These are phyloP conservation scores for Eucalyptus pauciflora DNA, from an alignment of 345 rosid species.

Conservation along the genomic window DNA sequence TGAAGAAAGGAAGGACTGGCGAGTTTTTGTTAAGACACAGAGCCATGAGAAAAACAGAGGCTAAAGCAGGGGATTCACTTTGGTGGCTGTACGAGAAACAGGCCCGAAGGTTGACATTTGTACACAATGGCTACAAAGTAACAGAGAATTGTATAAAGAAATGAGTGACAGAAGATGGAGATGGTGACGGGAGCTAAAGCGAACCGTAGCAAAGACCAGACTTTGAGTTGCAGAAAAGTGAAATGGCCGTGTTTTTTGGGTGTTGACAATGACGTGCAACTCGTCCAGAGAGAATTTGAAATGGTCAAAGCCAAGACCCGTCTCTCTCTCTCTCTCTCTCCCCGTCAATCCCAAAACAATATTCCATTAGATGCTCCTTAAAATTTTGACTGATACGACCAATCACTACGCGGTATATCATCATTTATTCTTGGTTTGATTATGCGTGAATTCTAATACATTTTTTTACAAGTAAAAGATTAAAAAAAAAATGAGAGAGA, in stretches of 20 bases:
- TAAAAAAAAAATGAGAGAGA: rapidly evolving
- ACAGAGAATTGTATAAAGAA: not conserved
- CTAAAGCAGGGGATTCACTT: not conserved
- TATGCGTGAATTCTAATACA: not conserved
- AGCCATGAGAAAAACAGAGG: not conserved
- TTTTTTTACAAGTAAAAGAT: too few species aligned
- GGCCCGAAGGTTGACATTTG: not conserved
- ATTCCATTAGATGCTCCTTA: not conserved
- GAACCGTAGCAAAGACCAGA: not conserved
- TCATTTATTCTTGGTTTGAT: not conserved
- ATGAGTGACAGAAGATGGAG: not conserved
- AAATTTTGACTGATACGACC: not conserved
- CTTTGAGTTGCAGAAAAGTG: not conserved
- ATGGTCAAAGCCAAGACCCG: not conserved
- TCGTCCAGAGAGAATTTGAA: not conserved
- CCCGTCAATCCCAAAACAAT: not conserved
- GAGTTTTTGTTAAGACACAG: not conserved
- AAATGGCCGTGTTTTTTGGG: not conserved
- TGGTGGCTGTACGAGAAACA: not conserved
- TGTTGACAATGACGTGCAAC: not conserved
- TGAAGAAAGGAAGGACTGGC: not conserved
- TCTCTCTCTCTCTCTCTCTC: not conserved
- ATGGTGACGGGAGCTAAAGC: not conserved
- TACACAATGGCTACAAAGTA: not conserved
- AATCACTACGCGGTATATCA: not conserved